Base-by-base conservation (phyloP, 768 basidiomycete genomes). In the Lactarius evosmus region DNA sequence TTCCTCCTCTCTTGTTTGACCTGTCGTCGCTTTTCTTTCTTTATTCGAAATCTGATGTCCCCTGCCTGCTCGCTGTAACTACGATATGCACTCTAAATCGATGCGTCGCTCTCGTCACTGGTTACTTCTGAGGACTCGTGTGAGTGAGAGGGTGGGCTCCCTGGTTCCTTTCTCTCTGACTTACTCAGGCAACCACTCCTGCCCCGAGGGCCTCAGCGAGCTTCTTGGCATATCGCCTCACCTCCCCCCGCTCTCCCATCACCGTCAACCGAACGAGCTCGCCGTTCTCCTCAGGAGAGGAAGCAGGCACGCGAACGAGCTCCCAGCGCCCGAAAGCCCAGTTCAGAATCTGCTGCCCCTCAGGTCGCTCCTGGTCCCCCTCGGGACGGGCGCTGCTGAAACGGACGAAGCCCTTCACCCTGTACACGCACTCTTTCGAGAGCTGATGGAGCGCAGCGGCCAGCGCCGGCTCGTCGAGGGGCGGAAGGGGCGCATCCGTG, bases 311-410 rank as follows among this genome's bases (percentile, higher is more conserved):
- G 22, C 70, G 77, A 12, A 86, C 80, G 44, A 88, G 75, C 30
- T 94, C 91, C 72, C 83, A 87, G 44, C 95, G 83, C 16, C 92
- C 92, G 76, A 97, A 98, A 7, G 95, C 94, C 93, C 93, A 98
- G 72, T 98, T 98, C 63, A 96, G 69, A 63, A 94, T 89, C 71
- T 80, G 73, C 66, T 75, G 69, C 8, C 6, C 5, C 46, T 40
- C 40, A 38, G 17, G 56, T 22, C 2, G 50, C 32, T 30, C n/a
- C 2, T 4, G 25, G 14, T 32, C 25, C 33, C 29, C 33, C 14
- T 40, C 25, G 25, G 73, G 73, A 29, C 72, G 73, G 2, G 70
- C 67, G 17, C 8, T 17, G 5, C 46, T 9, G 29, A 91, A 72
- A 41, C 81, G 81, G 27, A 95, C 79, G 70, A 94, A 93, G 19